These are phyloP conservation scores for Fusarium albosuccineum DNA, from an alignment of 2,329 filamentous ascomycete genomes.

Conservation along the genomic window DNA sequence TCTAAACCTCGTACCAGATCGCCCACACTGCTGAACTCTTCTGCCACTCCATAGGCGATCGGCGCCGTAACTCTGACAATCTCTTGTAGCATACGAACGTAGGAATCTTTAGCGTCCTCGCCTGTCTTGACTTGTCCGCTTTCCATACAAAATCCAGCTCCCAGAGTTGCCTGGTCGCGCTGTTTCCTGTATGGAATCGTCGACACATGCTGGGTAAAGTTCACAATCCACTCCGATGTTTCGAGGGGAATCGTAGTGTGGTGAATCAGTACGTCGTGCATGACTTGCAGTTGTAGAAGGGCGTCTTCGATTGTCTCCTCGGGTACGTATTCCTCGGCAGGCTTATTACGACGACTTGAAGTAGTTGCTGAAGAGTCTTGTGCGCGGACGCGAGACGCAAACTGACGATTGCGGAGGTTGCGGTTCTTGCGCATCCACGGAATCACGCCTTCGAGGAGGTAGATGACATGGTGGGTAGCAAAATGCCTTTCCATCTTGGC, in stretches of 20 bases:
- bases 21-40: constrained; percentile 69
- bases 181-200: constrained; percentile 78
- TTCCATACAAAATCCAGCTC: constrained; percentile 83
- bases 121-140: constrained; percentile 80
- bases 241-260: constrained; percentile 73
- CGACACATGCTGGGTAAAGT: constrained; percentile 83
- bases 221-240: constrained; percentile 78
- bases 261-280: constrained; percentile 76
- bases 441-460: constrained; percentile 77
- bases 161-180: constrained; percentile 61
- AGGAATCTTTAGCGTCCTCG: constrained; percentile 74
- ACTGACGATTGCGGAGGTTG: constrained; percentile 75
- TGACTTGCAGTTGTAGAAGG: constrained; percentile 76
- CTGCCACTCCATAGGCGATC: constrained; percentile 77
- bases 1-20: constrained; percentile 71
- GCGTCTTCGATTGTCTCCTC: constrained; percentile 79
- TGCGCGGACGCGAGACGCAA: constrained; percentile 72
- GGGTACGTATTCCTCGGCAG: constrained; percentile 66
- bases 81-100: constrained; percentile 81
- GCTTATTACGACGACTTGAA: constrained; percentile 54
- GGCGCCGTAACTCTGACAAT: constrained; percentile 78
- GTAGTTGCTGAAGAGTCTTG: constrained; percentile 48
- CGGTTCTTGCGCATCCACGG: constrained; percentile 77
- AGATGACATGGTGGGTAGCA: constrained; percentile 68
- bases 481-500: constrained; percentile 67